Base-by-base conservation (phyloP, 371 early-diverging fungal genomes). In the Funneliformis caledonium region DNA sequence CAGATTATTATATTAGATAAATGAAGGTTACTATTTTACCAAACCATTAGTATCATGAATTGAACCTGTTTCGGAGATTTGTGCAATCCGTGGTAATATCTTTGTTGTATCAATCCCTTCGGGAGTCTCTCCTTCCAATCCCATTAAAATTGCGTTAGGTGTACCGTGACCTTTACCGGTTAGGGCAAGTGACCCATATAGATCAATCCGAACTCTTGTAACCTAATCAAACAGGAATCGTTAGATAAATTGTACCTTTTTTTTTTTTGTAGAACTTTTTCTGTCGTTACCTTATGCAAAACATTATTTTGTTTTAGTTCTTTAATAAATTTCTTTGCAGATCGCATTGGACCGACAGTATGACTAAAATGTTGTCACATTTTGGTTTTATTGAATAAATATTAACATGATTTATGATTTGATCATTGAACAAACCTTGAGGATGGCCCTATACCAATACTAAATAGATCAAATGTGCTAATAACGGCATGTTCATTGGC, bases 101-200 rank as follows among this genome's bases (percentile, higher is more conserved):
- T 93, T 92, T 31, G 89, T 87, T 0, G 97, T 94, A 79, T 97
- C 95, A 3, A 98, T 95, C 1, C 86, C 86, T 82, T 98, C 98
- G 10, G 98, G 98, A 0, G 95, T 86, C 85, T 98, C 97, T 62
- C 97, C 97, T 87, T 97, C 97, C 67, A 95, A 88, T 10, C 96
- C 95, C 95, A 95, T 94, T 81, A 96, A 83, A 59, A 96, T 91
- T 7, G 97, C 97, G 82, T 94, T 92, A 9, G 96, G 96, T 1
- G 98, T 98, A 52, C 97, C 97, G 85, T 98, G 98, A 19, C 98
- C 98, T 68, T 92, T 93, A 52, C 98, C 98, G 33, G 98, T 98
- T 84, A 97, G 86, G 59, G 98, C 98, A 67, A 98, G 88, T 9
- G 96, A 95, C 12, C 98, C 98, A 84, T 95, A 98, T 81, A 98